Evolutionary conservation across 73 alveolate genomes (phyloP).

Genomic region (Paramecium bursaria): DNA sequence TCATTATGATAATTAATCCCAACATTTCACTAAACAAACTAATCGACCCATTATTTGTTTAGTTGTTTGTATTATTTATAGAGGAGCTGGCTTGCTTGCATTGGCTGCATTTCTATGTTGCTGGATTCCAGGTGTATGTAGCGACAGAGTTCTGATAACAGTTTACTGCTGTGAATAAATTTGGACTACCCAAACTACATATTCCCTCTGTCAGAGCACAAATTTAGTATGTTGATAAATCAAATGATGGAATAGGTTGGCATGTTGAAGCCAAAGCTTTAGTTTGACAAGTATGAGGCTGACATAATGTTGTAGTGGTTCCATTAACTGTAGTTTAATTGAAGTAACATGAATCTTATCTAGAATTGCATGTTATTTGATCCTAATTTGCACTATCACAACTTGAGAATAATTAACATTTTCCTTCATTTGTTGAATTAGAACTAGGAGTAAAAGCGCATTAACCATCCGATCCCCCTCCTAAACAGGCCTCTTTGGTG

Average conservation of each 20-base stretch:
- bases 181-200: slow-evolving; percentile 5
- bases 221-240: neutral
- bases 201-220: neutral
- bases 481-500: slow-evolving; percentile 21
- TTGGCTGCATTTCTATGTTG: neutral
- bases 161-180: slow-evolving; percentile 5
- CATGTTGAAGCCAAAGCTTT: slow-evolving; percentile 6
- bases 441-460: slow-evolving; percentile 34
- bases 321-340: too few relatives aligned
- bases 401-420: slow-evolving; percentile 3
- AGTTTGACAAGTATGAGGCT: slow-evolving; percentile 14
- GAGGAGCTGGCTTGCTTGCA: too few relatives aligned
- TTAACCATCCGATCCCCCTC: slow-evolving; percentile 45
- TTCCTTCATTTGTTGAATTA: neutral
- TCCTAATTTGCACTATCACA: slow-evolving; percentile 40
- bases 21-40: too few relatives aligned
- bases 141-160: neutral
- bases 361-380: slow-evolving; percentile 13
- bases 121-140: slow-evolving; percentile 45
- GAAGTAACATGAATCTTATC: neutral
- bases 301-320: too few relatives aligned
- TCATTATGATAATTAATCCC: too few relatives aligned
- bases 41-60: too few relatives aligned
- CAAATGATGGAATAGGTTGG: slow-evolving; percentile 35
- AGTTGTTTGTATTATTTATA: too few relatives aligned